phyloP scores from a whole-genome alignment of 257 asterid species.

The Apocynum venetum region DNA sequence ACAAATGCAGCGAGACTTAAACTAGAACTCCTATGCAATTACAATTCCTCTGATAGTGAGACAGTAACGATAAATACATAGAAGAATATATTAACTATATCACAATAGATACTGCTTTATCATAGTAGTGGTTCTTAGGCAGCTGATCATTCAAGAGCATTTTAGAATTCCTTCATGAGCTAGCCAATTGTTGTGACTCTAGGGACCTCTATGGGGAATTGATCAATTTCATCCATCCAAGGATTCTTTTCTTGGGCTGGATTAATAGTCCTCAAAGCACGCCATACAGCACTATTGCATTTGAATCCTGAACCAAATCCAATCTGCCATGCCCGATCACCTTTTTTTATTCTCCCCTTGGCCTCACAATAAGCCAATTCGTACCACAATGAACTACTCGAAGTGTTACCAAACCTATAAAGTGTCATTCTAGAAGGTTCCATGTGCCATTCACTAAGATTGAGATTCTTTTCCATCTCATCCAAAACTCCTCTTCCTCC shows the following conservation, averaged over 20 bases:
- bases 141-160: too few relatives aligned
- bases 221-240: slow-evolving; percentile 34
- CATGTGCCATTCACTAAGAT: slow-evolving; percentile 27
- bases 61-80: too few relatives aligned
- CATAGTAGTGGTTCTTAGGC: too few relatives aligned
- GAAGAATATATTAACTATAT: too few relatives aligned
- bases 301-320: slow-evolving; percentile 41
- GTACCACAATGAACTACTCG: slow-evolving; percentile 42
- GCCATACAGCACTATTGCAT: slow-evolving; percentile 40
- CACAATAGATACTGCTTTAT: too few relatives aligned
- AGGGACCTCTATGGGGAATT: slow-evolving; percentile 33
- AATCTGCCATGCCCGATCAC: slow-evolving; percentile 37
- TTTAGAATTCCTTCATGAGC: too few relatives aligned
- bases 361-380: slow-evolving; percentile 38
- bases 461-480: slow-evolving; percentile 26
- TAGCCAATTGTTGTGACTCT: slow-evolving; percentile 5
- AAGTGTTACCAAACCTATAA: slow-evolving; percentile 37
- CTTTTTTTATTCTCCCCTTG: slow-evolving; percentile 34
- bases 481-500: slow-evolving; percentile 38
- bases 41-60: too few relatives aligned
- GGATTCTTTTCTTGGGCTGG: slow-evolving; percentile 33
- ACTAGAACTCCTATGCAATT: too few relatives aligned
- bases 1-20: too few relatives aligned
- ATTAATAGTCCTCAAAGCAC: slow-evolving; percentile 28
- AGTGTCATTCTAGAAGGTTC: slow-evolving; percentile 49